Conservation (phyloP, 2,329 filamentous ascomycete genomes). For the Diaporthe sp. region DNA sequence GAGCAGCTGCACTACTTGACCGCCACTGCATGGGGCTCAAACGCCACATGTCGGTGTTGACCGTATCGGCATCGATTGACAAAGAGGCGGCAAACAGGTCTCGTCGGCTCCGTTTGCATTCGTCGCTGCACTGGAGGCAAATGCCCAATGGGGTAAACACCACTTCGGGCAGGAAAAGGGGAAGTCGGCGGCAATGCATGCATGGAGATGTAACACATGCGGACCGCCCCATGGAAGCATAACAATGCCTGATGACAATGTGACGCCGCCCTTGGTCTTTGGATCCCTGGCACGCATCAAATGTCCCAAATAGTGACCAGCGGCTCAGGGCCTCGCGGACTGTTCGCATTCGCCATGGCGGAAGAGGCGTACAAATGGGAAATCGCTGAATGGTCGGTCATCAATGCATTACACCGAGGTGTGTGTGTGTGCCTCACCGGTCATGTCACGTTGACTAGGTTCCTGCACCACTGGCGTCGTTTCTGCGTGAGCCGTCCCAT, state of each 20-base stretch:
- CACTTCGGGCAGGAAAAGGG: neutral
- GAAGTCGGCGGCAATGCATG: neutral
- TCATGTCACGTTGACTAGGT: neutral
- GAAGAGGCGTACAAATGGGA: neutral
- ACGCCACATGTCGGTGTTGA: neutral
- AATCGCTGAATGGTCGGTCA: too few relatives aligned
- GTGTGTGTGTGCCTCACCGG: neutral
- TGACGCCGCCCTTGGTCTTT: neutral
- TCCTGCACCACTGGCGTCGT: neutral
- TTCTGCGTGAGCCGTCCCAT: neutral
- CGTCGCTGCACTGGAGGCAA: neutral
- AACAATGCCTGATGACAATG: neutral
- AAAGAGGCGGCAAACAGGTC: neutral
- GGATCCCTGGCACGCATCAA: neutral
- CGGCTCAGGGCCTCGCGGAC: neutral
- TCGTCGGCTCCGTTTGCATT: neutral
- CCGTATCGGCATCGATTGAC: neutral
- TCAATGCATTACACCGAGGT: neutral
- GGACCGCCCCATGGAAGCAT: conserved; percentile 3
- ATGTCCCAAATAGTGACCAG: neutral
- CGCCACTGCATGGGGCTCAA: neutral
- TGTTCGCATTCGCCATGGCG: neutral
- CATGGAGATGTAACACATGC: neutral
- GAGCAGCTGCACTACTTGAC: neutral
- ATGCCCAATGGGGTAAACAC: neutral